These are phyloP conservation scores for Pisolithus microcarpus DNA, from an alignment of 768 basidiomycete genomes.

Conservation along the genomic window DNA sequence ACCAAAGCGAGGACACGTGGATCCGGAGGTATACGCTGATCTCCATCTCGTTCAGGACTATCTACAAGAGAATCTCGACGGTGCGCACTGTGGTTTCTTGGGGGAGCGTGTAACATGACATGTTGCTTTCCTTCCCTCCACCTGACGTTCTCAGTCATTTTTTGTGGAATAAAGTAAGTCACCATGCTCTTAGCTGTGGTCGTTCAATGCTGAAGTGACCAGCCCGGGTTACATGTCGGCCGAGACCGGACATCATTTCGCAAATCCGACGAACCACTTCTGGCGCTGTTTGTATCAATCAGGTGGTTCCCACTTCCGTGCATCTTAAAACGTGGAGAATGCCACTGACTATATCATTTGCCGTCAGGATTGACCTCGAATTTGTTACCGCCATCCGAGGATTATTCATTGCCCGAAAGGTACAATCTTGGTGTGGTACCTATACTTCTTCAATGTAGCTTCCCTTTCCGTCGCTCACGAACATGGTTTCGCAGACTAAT, in stretches of 20 bases:
- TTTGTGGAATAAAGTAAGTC: constrained; percentile 79
- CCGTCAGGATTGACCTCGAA: constrained; percentile 49
- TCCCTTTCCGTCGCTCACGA: background rate
- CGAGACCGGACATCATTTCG: constrained; percentile 69
- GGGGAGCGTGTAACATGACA: constrained; percentile 6
- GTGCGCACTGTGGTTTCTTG: constrained; percentile 26
- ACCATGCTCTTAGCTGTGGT: background rate
- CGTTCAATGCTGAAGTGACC: background rate
- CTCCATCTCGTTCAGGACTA: constrained; percentile 47
- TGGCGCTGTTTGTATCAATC: constrained; percentile 67
- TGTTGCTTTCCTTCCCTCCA: background rate
- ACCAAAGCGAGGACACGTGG: constrained; percentile 38
- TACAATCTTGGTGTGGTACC: constrained; percentile 65
- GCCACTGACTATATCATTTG: background rate
- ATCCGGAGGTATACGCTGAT: constrained; percentile 47
- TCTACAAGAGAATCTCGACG: constrained; percentile 46
- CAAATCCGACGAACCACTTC: constrained; percentile 76
- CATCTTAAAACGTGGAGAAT: background rate
- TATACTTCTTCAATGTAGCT: background rate
- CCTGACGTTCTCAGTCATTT: constrained; percentile 47
- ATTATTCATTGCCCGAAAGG: constrained; percentile 47
- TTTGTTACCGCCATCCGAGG: constrained; percentile 49
- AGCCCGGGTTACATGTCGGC: constrained; percentile 69
- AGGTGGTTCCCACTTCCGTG: constrained; percentile 31
- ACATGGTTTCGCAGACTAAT: constrained; percentile 49